Conservation (phyloP, 257 asterid species). For the Solanum appendiculatum region DNA sequence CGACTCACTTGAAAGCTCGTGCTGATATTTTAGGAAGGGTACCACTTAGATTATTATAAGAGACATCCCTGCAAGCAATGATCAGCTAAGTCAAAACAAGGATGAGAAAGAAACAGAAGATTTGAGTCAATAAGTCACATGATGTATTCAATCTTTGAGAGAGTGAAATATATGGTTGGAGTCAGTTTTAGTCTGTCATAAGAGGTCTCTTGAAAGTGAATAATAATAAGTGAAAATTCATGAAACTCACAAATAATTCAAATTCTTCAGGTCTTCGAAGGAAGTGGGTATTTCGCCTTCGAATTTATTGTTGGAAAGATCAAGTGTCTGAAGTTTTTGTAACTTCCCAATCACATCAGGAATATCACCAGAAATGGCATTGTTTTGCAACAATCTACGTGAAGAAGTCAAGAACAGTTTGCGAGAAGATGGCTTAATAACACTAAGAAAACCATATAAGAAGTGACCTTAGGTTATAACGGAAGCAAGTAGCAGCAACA, state of each 20-base stretch:
- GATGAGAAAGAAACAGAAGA: not conserved
- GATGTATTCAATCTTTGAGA: slow-evolving; percentile 25
- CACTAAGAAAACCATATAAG: not conserved
- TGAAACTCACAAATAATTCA: slow-evolving; percentile 84
- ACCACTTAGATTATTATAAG: slow-evolving; percentile 42
- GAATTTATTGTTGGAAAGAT: slow-evolving; percentile 73
- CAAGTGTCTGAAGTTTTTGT: slow-evolving; percentile 72
- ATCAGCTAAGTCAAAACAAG: not conserved
- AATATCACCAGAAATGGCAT: slow-evolving; percentile 66
- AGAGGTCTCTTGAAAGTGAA: not conserved
- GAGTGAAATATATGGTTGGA: not conserved
- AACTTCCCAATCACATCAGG: slow-evolving; percentile 69
- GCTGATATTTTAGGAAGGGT: slow-evolving; percentile 29
- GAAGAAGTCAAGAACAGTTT: not conserved
- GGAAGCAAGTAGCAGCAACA: not conserved
- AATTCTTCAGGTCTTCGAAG: slow-evolving; percentile 48
- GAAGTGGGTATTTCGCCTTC: slow-evolving; percentile 68
- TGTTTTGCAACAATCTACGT: slow-evolving; percentile 86
- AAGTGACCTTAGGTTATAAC: not conserved
- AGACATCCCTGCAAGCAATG: slow-evolving; percentile 64
- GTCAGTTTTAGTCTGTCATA: not conserved
- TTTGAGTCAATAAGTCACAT: not conserved
- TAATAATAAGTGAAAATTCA: not conserved
- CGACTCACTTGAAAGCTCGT: slow-evolving; percentile 61
- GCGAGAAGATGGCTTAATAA: not conserved